Evolutionary conservation across 345 rosid species (phyloP).

Genomic region (Psidium friedrichsthalianum): DNA sequence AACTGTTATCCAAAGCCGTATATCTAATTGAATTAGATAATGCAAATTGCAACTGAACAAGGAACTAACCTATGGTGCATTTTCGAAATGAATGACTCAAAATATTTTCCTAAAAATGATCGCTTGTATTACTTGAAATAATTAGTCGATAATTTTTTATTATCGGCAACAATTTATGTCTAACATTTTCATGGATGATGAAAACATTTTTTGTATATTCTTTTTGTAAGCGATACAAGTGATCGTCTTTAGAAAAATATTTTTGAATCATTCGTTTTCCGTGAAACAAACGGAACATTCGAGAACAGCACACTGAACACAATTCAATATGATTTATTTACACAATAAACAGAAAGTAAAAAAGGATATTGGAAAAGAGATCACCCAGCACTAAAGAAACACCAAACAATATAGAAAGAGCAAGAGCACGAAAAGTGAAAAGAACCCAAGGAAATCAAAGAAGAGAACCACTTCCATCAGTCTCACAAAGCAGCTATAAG

Average conservation of each 20-base stretch:
- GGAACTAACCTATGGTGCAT: neutral
- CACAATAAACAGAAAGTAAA: neutral
- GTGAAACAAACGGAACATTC: neutral
- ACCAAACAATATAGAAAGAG: neutral
- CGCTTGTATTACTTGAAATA: neutral
- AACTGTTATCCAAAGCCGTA: neutral
- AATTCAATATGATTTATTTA: neutral
- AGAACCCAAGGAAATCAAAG: neutral
- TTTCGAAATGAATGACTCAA: neutral
- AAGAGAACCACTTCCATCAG: neutral
- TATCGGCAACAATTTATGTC: too few relatives aligned
- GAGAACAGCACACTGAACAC: neutral
- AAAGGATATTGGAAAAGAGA: neutral
- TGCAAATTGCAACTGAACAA: neutral
- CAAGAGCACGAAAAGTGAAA: neutral
- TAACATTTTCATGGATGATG: too few relatives aligned
- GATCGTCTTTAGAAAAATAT: neutral
- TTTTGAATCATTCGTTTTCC: neutral
- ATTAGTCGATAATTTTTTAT: too few relatives aligned
- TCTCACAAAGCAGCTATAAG: neutral
- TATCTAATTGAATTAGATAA: neutral
- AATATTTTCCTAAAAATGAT: neutral
- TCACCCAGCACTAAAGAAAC: neutral
- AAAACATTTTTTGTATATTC: too few relatives aligned
- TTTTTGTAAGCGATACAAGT: neutral